Percentiles rank a stretch among this genome's conserved stretches.
Evolutionary conservation across 306 rosid species (phyloP).

Genomic region (Lupinus albus): DNA sequence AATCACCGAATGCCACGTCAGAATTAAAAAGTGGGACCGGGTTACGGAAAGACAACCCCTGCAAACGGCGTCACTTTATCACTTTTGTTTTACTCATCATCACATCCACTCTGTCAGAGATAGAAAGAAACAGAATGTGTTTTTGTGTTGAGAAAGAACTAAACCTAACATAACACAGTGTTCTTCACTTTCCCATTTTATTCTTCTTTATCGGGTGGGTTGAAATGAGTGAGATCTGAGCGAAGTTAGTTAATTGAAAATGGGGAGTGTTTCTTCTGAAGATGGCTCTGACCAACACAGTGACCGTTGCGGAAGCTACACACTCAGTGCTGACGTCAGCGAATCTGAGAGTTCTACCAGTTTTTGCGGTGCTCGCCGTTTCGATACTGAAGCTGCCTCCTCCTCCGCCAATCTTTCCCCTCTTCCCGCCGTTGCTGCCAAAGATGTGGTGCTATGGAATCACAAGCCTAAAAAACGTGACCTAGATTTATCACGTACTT

Average conservation of each 20-base stretch:
- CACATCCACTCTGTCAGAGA: no score
- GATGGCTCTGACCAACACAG: conserved; percentile 77
- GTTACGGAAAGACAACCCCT: conserved; percentile 57
- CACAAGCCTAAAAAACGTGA: conserved; percentile 58
- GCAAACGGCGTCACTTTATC: conserved; percentile 71
- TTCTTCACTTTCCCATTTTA: conserved; percentile 9
- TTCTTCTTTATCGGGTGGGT: background rate
- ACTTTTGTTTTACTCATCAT: conserved; percentile 43
- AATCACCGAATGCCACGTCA: conserved; percentile 25
- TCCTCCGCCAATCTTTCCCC: conserved; percentile 78
- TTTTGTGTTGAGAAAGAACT: no score
- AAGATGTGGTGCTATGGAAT: conserved; percentile 73
- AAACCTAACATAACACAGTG: no score
- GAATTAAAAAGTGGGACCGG: conserved; percentile 45
- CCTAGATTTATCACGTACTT: conserved; percentile 67
- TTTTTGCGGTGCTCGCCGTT: conserved; percentile 70
- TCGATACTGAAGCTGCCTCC: conserved; percentile 75
- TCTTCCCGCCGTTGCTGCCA: conserved; percentile 50
- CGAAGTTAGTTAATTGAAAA: conserved; percentile 18
- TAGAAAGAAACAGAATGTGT: no score
- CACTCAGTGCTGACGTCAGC: conserved; percentile 86
- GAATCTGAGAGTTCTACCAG: conserved; percentile 91
- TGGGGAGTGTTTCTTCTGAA: conserved; percentile 78
- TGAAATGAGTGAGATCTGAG: conserved; percentile 34
- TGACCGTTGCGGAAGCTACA: conserved; percentile 85